Evolutionary conservation across 768 basidiomycete species (phyloP).

Genomic region (Lyophyllum atratum): DNA sequence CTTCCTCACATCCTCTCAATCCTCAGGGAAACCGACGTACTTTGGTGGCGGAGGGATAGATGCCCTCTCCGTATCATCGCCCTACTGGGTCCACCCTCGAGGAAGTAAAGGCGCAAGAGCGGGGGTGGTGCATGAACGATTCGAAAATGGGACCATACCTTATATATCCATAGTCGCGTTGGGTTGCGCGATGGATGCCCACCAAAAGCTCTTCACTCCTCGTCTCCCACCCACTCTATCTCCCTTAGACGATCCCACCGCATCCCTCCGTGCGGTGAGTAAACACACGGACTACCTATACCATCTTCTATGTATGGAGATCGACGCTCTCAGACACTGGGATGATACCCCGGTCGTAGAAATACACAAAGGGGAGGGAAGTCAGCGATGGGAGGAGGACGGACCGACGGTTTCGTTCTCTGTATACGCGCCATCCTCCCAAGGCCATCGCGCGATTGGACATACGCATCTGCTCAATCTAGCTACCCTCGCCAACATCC

Average conservation of each 20-base stretch:
- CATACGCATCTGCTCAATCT: slow-evolving; percentile 12
- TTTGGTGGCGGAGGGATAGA: slow-evolving; percentile 17
- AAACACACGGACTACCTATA: slow-evolving; percentile 8
- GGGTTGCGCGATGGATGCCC: slow-evolving; percentile 10
- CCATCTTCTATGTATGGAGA: background rate
- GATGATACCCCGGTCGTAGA: slow-evolving; percentile 8
- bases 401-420: slow-evolving; percentile 17
- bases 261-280: slow-evolving; percentile 12
- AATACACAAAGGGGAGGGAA: slow-evolving; percentile 16
- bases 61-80: slow-evolving; percentile 11
- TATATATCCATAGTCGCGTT: slow-evolving; percentile 12
- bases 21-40: background rate
- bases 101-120: slow-evolving; percentile 6
- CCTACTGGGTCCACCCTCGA: slow-evolving; percentile 14
- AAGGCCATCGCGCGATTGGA: slow-evolving; percentile 4
- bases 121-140: slow-evolving; percentile 8
- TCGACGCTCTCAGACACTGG: slow-evolving; percentile 9
- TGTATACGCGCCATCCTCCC: slow-evolving; percentile 10
- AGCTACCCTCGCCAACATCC: slow-evolving; percentile 15
- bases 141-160: slow-evolving; percentile 15
- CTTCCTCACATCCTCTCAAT: background rate
- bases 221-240: background rate
- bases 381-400: slow-evolving; percentile 12
- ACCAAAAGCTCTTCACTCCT: slow-evolving; percentile 10
- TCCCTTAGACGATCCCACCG: background rate